Percentiles rank a stretch among this genome's conserved stretches.
Evolutionary conservation across 1,284 basidiomycete species (phyloP).

Genomic region (Cystobasidium slooffiae): DNA sequence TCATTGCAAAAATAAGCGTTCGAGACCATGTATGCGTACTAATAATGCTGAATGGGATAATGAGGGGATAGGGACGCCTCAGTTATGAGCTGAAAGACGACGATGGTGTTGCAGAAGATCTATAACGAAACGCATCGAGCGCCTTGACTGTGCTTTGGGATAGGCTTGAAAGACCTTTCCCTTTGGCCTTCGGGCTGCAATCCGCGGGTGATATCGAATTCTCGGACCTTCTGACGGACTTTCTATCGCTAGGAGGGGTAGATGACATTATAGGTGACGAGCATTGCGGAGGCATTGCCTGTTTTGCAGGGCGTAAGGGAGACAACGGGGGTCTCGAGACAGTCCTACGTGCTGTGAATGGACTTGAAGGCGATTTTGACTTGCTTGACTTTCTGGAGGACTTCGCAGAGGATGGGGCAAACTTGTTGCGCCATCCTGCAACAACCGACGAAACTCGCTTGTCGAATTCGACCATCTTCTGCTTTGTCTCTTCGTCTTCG

Average conservation of each 20-base stretch:
- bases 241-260: neutral
- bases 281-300: neutral
- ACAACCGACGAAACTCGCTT: slow-evolving; percentile 14
- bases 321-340: neutral
- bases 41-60: neutral
- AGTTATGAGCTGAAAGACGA: neutral
- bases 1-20: neutral
- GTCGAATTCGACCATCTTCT: slow-evolving; percentile 21
- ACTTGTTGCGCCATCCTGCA: slow-evolving; percentile 30
- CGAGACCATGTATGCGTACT: neutral
- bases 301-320: neutral
- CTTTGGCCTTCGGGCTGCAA: neutral
- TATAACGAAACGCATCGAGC: slow-evolving; percentile 17
- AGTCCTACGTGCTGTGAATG: neutral
- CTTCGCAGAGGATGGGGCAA: neutral
- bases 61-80: no score
- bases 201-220: neutral
- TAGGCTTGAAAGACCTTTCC: neutral
- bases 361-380: neutral
- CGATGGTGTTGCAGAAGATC: neutral
- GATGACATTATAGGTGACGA: neutral
- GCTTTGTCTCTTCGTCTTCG: neutral
- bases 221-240: neutral
- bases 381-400: neutral
- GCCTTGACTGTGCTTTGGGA: neutral